Evolutionary conservation across 106 monocot genomes (phyloP), one percentile per base, ranked within the genome.

Genomic region (Allium cepa): DNA sequence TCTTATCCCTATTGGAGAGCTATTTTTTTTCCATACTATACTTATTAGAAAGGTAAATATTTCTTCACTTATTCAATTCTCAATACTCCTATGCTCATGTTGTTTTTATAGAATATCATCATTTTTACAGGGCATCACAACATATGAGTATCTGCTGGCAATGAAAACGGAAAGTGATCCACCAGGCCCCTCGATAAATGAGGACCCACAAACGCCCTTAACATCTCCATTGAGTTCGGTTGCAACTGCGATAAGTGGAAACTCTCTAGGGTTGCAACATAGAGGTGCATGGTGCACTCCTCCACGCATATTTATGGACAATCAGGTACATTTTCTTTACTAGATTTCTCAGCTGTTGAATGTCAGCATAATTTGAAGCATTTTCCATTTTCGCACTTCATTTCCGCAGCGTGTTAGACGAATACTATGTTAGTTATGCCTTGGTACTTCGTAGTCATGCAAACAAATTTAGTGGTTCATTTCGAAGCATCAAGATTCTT

Each of bases 211-310:
- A 60, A 72, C 69, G 50, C 57, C 81, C 59, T 82, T 84, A 59
- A 92, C 97, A 17, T 67, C 53, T 13, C 97, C 97, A 17, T 71
- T 82, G 64, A 86, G 86, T 80, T 89, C 97, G 67, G 84, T 83
- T 26, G 49, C 49, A 17, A 64, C 47, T 17, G 64, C 8, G 17
- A 64, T 92, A 9, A 97, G 97, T 55, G 84, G 72, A 59, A 92
- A 84, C 74, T 97, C 97, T 52, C 71, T 84, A 36, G 82, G 92
- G 7, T 79, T 92, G 63, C 88, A 82, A n/a, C 83, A 97, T 61
- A 97, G 88, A 77, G 97, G 97, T 51, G 92, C 79, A 9, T 97
- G 97, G 97, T 97, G 97, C 76, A 97, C 97, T 9, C 92, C 97
- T 70, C 97, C 97, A 62, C 79, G 92, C 53, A 80, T 97, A 15